Percentiles rank a stretch among this genome's conserved stretches.
Evolutionary conservation across 176 grass and related monocot species (phyloP).

Genomic region (Raddia guianensis): DNA sequence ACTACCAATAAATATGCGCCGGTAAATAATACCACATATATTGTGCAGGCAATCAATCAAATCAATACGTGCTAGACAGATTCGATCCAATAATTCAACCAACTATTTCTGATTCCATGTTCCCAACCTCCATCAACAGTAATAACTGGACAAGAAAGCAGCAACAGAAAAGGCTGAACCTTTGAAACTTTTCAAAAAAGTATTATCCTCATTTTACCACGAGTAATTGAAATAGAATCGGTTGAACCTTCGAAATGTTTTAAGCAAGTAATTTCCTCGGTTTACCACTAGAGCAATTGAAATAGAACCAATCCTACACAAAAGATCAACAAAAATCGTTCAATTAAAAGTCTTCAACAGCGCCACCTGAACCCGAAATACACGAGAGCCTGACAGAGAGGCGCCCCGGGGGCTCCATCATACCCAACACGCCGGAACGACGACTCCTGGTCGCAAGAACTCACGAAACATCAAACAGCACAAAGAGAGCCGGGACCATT

Average conservation of each 20-base stretch:
- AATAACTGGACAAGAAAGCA: neutral
- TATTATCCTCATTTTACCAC: neutral
- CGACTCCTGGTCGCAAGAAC: neutral
- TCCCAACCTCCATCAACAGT: neutral
- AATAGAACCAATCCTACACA: slow-evolving; percentile 10
- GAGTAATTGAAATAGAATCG: neutral
- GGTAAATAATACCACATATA: neutral
- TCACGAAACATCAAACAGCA: neutral
- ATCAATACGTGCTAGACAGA: neutral
- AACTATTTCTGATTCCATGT: neutral
- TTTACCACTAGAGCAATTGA: neutral
- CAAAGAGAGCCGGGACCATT: neutral
- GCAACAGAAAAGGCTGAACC: neutral
- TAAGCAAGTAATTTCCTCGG: neutral
- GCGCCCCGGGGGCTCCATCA: neutral
- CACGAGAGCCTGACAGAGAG: neutral
- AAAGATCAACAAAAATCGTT: neutral
- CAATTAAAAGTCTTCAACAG: neutral
- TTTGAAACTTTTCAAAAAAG: neutral
- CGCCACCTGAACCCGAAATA: neutral
- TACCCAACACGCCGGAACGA: neutral
- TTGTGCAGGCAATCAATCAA: neutral
- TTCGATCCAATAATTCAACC: slow-evolving; percentile 5
- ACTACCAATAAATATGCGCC: neutral
- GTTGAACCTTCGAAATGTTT: neutral